These are phyloP conservation scores for Lyophyllum shimeji DNA, from an alignment of 768 basidiomycete species.

Conservation along the genomic window DNA sequence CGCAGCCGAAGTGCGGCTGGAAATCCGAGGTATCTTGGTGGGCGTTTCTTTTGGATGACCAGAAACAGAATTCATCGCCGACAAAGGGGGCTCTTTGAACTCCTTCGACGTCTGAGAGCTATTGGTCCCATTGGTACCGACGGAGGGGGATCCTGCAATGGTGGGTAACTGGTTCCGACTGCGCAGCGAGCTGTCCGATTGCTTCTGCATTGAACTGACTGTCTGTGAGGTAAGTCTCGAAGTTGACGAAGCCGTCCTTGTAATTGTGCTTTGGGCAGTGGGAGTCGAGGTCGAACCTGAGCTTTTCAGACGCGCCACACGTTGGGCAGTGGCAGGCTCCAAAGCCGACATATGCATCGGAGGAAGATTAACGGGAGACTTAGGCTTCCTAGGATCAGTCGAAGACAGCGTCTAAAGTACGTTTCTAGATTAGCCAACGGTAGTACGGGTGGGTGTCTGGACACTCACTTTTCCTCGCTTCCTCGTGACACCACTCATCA, in stretches of 20 bases:
- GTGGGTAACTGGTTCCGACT: constrained; percentile 79
- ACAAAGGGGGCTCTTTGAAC: constrained; percentile 52
- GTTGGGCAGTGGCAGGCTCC: constrained; percentile 77
- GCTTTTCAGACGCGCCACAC: constrained; percentile 80
- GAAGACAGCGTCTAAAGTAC: constrained; percentile 74
- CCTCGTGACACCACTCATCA: constrained; percentile 72
- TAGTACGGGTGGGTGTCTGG: background rate
- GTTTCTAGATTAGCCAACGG: constrained; percentile 5
- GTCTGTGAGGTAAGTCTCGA: constrained; percentile 78
- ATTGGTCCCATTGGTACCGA: constrained; percentile 58
- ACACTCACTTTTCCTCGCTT: constrained; percentile 83
- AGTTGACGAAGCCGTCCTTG: constrained; percentile 42
- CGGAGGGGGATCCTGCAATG: constrained; percentile 92
- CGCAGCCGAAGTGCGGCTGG: constrained; percentile 76
- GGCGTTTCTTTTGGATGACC: constrained; percentile 78
- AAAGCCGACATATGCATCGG: constrained; percentile 90
- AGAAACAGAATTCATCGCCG: constrained; percentile 49
- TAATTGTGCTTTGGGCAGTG: constrained; percentile 30
- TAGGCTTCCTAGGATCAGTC: constrained; percentile 73
- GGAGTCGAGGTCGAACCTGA: constrained; percentile 46
- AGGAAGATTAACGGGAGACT: constrained; percentile 71
- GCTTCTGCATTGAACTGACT: constrained; percentile 84
- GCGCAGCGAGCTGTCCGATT: constrained; percentile 80
- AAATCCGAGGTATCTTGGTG: constrained; percentile 91
- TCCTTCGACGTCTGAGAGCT: constrained; percentile 52